A percentile compares a stretch with the other conserved stretches of the same genome.
Evolutionary conservation across 495 filamentous ascomycete species (phyloP).

Genomic region (Thozetella sp.): DNA sequence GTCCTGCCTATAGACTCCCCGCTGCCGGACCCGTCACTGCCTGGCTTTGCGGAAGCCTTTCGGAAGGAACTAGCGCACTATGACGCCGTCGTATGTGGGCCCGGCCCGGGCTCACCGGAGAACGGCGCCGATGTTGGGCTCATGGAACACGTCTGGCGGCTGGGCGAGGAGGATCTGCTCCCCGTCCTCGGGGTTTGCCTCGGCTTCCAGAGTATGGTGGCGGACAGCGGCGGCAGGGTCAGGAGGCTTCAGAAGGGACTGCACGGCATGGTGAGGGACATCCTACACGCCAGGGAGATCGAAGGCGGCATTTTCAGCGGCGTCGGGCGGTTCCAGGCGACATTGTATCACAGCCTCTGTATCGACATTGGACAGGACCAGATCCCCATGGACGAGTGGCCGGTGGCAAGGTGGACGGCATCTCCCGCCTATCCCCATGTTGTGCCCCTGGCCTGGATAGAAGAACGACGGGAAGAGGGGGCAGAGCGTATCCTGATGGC

Average conservation of each 20-base stretch:
- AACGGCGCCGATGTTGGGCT: slow-evolving; percentile 71
- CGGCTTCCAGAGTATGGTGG: slow-evolving; percentile 83
- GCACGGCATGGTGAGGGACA: slow-evolving; percentile 76
- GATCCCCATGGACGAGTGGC: slow-evolving; percentile 32
- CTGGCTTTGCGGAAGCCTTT: slow-evolving; percentile 24
- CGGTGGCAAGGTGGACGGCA: slow-evolving; percentile 24
- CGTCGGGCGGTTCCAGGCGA: slow-evolving; percentile 64
- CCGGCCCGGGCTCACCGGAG: slow-evolving; percentile 71
- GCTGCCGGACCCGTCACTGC: slow-evolving; percentile 18
- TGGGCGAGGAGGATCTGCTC: slow-evolving; percentile 56
- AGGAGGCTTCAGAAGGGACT: slow-evolving; percentile 64
- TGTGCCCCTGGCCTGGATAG: slow-evolving; percentile 69
- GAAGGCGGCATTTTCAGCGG: slow-evolving; percentile 44
- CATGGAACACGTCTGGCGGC: slow-evolving; percentile 75
- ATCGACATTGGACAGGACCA: slow-evolving; percentile 54
- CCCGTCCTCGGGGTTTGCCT: slow-evolving; percentile 91
- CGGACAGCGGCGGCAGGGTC: slow-evolving; percentile 66
- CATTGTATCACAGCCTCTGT: slow-evolving; percentile 86
- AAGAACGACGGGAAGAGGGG: slow-evolving; percentile 39
- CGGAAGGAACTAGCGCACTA: slow-evolving; percentile 56
- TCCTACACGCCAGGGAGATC: slow-evolving; percentile 50
- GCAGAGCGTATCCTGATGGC: slow-evolving; percentile 75
- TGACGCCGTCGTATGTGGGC: slow-evolving; percentile 78
- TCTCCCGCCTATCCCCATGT: slow-evolving; percentile 35
- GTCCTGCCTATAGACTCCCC: slow-evolving; percentile 72